These are phyloP conservation scores for Cornus florida DNA, from an alignment of 148 eudicot genomes.

Conservation along the genomic window DNA sequence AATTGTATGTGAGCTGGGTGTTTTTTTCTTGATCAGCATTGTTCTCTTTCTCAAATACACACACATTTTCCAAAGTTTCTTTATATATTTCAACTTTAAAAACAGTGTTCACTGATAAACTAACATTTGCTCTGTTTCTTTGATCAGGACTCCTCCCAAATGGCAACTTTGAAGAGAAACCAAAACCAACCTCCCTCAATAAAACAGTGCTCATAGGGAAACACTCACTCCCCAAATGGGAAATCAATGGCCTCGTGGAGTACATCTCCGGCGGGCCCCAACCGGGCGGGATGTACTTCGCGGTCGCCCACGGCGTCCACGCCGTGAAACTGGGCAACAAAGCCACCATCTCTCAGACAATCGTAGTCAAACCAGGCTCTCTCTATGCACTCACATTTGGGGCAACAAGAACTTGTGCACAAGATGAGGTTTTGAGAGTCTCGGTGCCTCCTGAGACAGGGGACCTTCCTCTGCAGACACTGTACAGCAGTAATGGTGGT, in stretches of 20 bases:
- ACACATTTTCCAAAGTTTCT: too few species aligned
- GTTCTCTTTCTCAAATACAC: not conserved
- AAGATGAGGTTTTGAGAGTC: constrained; percentile 80
- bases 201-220: constrained; percentile 64
- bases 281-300: constrained; percentile 78
- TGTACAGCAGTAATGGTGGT: constrained; percentile 77
- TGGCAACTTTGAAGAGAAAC: constrained; percentile 82
- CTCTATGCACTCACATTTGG: constrained; percentile 69
- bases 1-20: not conserved
- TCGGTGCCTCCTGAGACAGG: constrained; percentile 59
- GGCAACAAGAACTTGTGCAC: constrained; percentile 89
- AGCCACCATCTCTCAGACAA: constrained; percentile 63
- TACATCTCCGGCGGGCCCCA: constrained; percentile 88
- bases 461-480: constrained; percentile 77
- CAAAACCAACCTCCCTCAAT: constrained; percentile 47
- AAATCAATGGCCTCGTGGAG: constrained; percentile 73
- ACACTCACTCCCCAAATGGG: constrained; percentile 77
- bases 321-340: constrained; percentile 78
- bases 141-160: constrained; percentile 68
- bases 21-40: too few species aligned
- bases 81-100: too few species aligned
- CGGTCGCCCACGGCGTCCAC: constrained; percentile 69
- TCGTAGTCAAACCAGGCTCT: constrained; percentile 56
- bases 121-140: not conserved
- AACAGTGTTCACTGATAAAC: too few species aligned